phyloP scores from a whole-genome alignment of 2,329 filamentous ascomycete genomes.

The Lecanosticta acicola region DNA sequence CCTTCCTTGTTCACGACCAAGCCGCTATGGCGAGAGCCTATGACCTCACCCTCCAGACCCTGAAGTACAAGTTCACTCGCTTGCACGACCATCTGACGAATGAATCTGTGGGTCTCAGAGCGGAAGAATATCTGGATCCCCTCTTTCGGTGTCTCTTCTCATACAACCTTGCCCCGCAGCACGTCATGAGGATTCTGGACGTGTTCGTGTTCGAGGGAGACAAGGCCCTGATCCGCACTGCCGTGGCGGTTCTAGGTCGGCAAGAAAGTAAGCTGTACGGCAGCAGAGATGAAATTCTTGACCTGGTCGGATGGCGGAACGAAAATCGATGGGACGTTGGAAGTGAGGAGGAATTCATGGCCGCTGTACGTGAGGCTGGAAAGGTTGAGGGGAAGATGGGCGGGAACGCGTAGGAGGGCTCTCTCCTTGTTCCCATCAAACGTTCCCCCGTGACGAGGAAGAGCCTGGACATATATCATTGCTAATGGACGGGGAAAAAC shows the following conservation, averaged over 20 bases:
- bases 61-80: constrained; percentile 58
- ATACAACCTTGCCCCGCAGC: constrained; percentile 34
- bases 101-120: constrained; percentile 26
- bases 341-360: constrained; percentile 38
- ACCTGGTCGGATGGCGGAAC: constrained; percentile 39
- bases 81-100: constrained; percentile 60
- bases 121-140: constrained; percentile 35
- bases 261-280: constrained; percentile 50
- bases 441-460: too few relatives aligned
- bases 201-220: constrained; percentile 80
- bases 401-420: neutral
- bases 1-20: constrained; percentile 66
- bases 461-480: too few relatives aligned
- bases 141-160: constrained; percentile 31
- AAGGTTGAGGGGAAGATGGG: constrained; percentile 26
- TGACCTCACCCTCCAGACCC: constrained; percentile 61
- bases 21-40: constrained; percentile 65
- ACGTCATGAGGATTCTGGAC: constrained; percentile 68
- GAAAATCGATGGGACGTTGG: constrained; percentile 30
- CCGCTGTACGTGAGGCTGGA: constrained; percentile 33
- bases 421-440: neutral
- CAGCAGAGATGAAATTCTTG: constrained; percentile 39
- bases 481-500: too few relatives aligned
- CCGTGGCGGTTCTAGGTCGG: constrained; percentile 57
- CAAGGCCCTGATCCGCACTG: constrained; percentile 62